These are phyloP conservation scores for Vitis labrusca DNA, from an alignment of 164 flowering plant species.

Conservation along the genomic window DNA sequence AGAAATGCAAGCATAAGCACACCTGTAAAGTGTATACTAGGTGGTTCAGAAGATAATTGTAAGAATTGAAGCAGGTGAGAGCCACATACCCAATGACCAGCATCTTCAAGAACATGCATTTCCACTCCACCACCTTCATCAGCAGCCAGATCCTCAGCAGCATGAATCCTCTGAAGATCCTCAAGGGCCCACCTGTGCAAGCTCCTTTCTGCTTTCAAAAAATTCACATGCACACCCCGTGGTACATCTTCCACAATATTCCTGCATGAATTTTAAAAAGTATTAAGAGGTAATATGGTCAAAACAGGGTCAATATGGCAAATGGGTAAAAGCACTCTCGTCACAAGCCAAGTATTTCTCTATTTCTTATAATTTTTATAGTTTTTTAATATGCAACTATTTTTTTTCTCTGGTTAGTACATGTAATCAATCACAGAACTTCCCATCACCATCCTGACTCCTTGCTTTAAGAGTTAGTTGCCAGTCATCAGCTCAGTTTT, in stretches of 20 bases:
- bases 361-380: too few species aligned
- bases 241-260: constrained; percentile 85
- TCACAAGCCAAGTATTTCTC: too few species aligned
- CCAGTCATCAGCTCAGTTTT: too few species aligned
- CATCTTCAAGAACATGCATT: constrained; percentile 98
- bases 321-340: too few species aligned
- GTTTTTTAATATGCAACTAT: too few species aligned
- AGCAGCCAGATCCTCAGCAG: constrained; percentile 82
- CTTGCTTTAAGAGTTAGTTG: too few species aligned
- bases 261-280: constrained; percentile 38
- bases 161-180: constrained; percentile 88
- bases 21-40: background rate
- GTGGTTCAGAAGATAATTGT: background rate
- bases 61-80: background rate
- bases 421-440: too few species aligned
- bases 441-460: too few species aligned
- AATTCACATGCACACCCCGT: constrained; percentile 84
- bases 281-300: too few species aligned
- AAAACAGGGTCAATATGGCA: too few species aligned
- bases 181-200: constrained; percentile 96
- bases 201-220: constrained; percentile 94
- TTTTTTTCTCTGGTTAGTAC: too few species aligned
- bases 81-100: constrained; percentile 95
- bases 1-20: background rate
- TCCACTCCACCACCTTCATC: constrained; percentile 91